These are phyloP conservation scores for Mucor racemosus DNA, from an alignment of 371 early-diverging fungal species.

Conservation along the genomic window DNA sequence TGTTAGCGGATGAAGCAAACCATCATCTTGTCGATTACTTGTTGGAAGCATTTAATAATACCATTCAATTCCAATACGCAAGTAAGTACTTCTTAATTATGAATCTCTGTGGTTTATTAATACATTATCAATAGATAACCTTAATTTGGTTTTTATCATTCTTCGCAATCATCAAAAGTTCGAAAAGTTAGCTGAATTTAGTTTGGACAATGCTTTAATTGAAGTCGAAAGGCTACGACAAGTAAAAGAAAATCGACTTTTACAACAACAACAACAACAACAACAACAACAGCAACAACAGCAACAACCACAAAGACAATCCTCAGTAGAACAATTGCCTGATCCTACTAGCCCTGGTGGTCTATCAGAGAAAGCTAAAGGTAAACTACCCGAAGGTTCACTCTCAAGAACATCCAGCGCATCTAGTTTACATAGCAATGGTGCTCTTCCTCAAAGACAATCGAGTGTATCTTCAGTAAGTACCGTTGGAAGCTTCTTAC, in stretches of 20 bases:
- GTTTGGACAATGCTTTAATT: constrained; percentile 63
- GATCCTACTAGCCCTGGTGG: constrained; percentile 1
- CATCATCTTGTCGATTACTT: constrained; percentile 75
- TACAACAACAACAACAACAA: constrained; percentile 2
- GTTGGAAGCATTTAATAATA: constrained; percentile 79
- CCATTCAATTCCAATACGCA: constrained; percentile 81
- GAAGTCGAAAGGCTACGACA: constrained; percentile 62
- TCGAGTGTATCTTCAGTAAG: constrained; percentile 26
- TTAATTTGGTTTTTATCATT: constrained; percentile 76
- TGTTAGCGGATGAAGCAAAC: constrained; percentile 79
- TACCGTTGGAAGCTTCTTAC: constrained; percentile 31
- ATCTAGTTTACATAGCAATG: constrained; percentile 17
- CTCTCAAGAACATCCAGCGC: constrained; percentile 16
- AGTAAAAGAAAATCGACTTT: constrained; percentile 39
- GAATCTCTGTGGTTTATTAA: neutral
- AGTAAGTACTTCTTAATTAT: constrained; percentile 32
- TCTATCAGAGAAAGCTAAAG: constrained; percentile 49
- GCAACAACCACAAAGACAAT: constrained; percentile 6
- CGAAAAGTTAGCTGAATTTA: constrained; percentile 67
- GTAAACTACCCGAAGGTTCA: constrained; percentile 41
- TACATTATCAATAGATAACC: constrained; percentile 55
- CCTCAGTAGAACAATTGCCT: neutral
- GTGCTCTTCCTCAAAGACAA: constrained; percentile 23
- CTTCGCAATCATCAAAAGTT: constrained; percentile 73
- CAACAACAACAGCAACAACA: constrained; percentile 1